A percentile compares a stretch with the other conserved stretches of the same genome.
Conservation (phyloP, 75 land plant genomes). For the Sequoiadendron giganteum region DNA sequence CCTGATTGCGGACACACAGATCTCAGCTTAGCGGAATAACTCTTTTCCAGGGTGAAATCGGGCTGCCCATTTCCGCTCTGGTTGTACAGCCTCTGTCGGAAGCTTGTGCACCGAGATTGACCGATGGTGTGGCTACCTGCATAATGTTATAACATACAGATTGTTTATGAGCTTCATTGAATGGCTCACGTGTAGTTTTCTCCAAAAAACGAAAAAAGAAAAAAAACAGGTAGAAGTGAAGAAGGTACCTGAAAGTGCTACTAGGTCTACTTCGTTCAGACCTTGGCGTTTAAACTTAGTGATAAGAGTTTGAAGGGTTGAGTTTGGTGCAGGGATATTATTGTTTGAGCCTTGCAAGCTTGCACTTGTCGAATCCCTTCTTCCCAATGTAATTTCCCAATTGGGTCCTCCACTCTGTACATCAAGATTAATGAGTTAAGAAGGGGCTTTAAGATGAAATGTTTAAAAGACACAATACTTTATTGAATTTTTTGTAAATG, state of each 20-base stretch:
- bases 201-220: no score
- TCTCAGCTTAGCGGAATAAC: slow-evolving; percentile 30
- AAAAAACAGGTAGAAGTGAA: no score
- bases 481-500: no score
- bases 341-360: slow-evolving; percentile 49
- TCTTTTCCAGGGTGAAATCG: slow-evolving; percentile 41
- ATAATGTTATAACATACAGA: background rate
- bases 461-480: no score
- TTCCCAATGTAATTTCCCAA: slow-evolving; percentile 77
- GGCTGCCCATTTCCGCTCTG: slow-evolving; percentile 57
- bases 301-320: slow-evolving; percentile 62
- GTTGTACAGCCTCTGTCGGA: slow-evolving; percentile 75
- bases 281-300: slow-evolving; percentile 63
- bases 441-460: no score
- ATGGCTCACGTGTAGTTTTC: no score
- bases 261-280: slow-evolving; percentile 62
- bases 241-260: slow-evolving; percentile 64
- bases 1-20: slow-evolving; percentile 58
- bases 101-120: slow-evolving; percentile 59
- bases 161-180: no score
- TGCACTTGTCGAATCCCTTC: slow-evolving; percentile 64
- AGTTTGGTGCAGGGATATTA: slow-evolving; percentile 67
- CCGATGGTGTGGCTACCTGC: slow-evolving; percentile 88
- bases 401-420: slow-evolving; percentile 55
- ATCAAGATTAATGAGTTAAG: background rate